Conservation (phyloP, 805 yeast species). For the Starmerella sp. region DNA sequence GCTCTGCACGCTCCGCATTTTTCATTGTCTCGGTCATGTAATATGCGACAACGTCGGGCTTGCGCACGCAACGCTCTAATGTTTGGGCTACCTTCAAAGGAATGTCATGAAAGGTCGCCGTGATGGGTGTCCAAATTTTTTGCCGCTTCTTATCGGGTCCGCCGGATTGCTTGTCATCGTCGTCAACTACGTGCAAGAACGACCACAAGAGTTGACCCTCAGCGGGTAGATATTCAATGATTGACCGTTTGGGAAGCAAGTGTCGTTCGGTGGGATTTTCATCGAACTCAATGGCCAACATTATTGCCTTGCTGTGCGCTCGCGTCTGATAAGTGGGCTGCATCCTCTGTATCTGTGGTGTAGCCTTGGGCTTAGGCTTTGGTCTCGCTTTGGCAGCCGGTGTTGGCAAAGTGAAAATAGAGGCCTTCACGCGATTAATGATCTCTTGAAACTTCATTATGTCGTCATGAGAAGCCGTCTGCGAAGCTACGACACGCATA, state of each 20-base stretch:
- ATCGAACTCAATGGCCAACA: conserved; percentile 70
- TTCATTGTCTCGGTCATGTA: conserved; percentile 52
- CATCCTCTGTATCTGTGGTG: neutral
- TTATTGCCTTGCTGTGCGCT: conserved; percentile 24
- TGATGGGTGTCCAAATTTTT: conserved; percentile 42
- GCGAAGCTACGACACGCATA: conserved; percentile 81
- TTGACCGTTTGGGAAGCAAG: conserved; percentile 61
- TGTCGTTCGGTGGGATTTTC: conserved; percentile 71
- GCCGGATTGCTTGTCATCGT: neutral
- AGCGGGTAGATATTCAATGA: conserved; percentile 41
- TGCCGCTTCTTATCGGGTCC: conserved; percentile 12
- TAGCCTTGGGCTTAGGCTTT: conserved; percentile 8
- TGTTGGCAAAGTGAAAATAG: conserved; percentile 9
- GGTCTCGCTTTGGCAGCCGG: neutral
- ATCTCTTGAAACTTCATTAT: conserved; percentile 69
- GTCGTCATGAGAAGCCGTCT: conserved; percentile 60
- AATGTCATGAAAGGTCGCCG: conserved; percentile 53
- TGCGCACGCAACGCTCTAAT: conserved; percentile 52
- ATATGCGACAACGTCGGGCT: conserved; percentile 42
- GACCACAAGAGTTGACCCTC: conserved; percentile 33
- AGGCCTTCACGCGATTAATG: conserved; percentile 58
- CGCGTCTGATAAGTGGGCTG: conserved; percentile 15
- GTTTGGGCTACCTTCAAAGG: conserved; percentile 57
- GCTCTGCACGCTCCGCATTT: conserved; percentile 49
- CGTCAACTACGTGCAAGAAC: conserved; percentile 24